These are phyloP conservation scores for Mycena citricolor DNA, from an alignment of 1,284 basidiomycete species.

Conservation along the genomic window DNA sequence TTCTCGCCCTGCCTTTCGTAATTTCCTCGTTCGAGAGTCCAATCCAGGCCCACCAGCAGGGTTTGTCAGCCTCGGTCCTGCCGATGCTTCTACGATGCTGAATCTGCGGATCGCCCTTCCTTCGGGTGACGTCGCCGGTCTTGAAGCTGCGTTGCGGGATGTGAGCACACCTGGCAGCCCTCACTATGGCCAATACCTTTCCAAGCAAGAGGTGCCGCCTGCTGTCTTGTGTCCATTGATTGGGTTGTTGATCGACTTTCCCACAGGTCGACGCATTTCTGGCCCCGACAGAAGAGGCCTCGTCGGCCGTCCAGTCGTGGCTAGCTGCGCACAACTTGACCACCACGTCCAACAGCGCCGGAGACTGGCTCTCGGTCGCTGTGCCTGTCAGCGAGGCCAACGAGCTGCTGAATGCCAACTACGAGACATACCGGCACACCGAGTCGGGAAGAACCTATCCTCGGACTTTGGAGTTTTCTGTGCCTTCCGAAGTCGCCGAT, in stretches of 20 bases:
- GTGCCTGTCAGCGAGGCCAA: slow-evolving; percentile 46
- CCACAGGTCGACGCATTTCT: neutral
- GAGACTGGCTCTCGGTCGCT: slow-evolving; percentile 42
- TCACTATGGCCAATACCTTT: slow-evolving; percentile 46
- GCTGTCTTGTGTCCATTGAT: slow-evolving; percentile 1
- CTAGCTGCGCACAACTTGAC: slow-evolving; percentile 37
- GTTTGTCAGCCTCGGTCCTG: slow-evolving; percentile 34
- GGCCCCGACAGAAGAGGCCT: slow-evolving; percentile 23
- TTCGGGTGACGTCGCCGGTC: slow-evolving; percentile 35
- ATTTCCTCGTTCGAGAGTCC: neutral
- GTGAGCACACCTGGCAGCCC: slow-evolving; percentile 44
- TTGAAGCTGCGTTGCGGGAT: slow-evolving; percentile 38
- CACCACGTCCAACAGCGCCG: slow-evolving; percentile 44
- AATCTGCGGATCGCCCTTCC: slow-evolving; percentile 39
- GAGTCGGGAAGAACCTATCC: no score
- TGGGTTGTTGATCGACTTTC: neutral
- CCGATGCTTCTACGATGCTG: slow-evolving; percentile 35
- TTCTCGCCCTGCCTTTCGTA: neutral
- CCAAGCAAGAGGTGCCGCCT: slow-evolving; percentile 40
- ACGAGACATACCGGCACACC: no score
- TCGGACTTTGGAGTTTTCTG: slow-evolving; percentile 39
- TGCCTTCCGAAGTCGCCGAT: slow-evolving; percentile 37
- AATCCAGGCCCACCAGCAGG: slow-evolving; percentile 28
- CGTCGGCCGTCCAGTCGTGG: slow-evolving; percentile 39
- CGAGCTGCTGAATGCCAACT: slow-evolving; percentile 38